Conservation (phyloP, 164 flowering plant genomes). For the Berberis thunbergii region DNA sequence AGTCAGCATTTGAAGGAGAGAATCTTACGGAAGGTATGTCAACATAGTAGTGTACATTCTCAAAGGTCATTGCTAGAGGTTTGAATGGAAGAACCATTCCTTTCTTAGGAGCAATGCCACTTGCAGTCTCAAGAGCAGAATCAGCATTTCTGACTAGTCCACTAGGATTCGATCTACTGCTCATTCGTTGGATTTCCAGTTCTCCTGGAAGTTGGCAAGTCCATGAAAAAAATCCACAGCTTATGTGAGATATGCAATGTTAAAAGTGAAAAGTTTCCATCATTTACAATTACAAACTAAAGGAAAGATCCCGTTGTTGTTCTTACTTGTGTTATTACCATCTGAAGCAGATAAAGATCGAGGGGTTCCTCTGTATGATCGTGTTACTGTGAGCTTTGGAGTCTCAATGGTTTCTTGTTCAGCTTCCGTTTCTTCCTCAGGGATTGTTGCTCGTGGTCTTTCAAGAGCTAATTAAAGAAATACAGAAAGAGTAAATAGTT, state of each 20-base stretch:
- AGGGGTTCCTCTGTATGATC: slow-evolving; percentile 17
- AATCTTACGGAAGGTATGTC: slow-evolving; percentile 82
- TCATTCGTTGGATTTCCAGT: slow-evolving; percentile 46
- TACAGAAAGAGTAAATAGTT: background rate
- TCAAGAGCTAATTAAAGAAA: slow-evolving; percentile 19
- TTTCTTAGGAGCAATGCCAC: slow-evolving; percentile 67
- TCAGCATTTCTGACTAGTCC: slow-evolving; percentile 32
- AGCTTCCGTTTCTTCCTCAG: slow-evolving; percentile 24
- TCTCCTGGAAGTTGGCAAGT: slow-evolving; percentile 38
- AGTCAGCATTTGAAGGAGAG: background rate
- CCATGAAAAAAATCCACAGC: background rate
- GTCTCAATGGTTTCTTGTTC: slow-evolving; percentile 10
- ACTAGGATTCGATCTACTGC: slow-evolving; percentile 32
- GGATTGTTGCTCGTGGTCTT: slow-evolving; percentile 27
- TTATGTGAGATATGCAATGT: background rate
- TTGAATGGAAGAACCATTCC: slow-evolving; percentile 97
- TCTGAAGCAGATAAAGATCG: slow-evolving; percentile 29
- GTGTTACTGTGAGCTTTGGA: slow-evolving; percentile 12
- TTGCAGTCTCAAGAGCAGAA: slow-evolving; percentile 37
- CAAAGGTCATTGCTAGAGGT: slow-evolving; percentile 81
- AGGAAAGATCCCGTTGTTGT: background rate
- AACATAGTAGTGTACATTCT: slow-evolving; percentile 59
- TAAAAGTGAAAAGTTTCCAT: background rate
- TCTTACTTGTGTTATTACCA: slow-evolving; percentile 53
- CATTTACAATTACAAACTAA: too few relatives aligned